These are phyloP conservation scores for Phycomyces nitens DNA, from an alignment of 192 early-diverging fungal species.

Conservation along the genomic window DNA sequence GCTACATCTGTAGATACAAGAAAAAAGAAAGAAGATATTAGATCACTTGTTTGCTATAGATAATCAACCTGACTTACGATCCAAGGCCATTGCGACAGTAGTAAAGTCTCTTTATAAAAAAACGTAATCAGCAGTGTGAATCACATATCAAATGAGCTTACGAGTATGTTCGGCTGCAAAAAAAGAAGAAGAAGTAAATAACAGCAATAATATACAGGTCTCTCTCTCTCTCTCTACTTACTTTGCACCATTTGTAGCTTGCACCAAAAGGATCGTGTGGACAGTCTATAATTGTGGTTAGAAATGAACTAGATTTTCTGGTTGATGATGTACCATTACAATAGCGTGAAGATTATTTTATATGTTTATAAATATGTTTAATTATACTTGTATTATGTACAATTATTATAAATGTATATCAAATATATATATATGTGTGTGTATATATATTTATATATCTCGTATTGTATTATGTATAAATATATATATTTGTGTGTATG, in stretches of 20 bases:
- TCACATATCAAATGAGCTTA: conserved; percentile 6
- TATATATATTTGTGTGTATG: too few species aligned
- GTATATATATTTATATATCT: too few species aligned
- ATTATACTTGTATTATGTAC: too few species aligned
- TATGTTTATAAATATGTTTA: too few species aligned
- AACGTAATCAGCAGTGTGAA: too few species aligned
- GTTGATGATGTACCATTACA: too few species aligned
- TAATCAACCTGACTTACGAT: conserved; percentile 14
- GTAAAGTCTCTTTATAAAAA: conserved; percentile 24
- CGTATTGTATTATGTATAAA: too few species aligned
- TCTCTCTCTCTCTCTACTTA: not conserved
- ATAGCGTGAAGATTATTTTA: too few species aligned
- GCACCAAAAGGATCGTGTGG: conserved; percentile 23
- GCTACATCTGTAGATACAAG: conserved; percentile 14
- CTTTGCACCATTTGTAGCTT: conserved; percentile 3
- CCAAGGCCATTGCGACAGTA: conserved; percentile 11
- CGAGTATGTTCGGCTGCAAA: conserved; percentile 22
- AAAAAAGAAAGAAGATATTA: not conserved
- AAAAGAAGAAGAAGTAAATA: not conserved
- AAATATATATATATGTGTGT: too few species aligned
- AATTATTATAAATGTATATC: too few species aligned
- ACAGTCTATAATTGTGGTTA: conserved; percentile 4
- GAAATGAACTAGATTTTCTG: too few species aligned
- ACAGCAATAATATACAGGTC: too few species aligned
- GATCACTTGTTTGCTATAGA: not conserved